Evolutionary conservation across 2,329 filamentous ascomycete genomes (phyloP), one percentile per base, ranked within the genome.

Genomic region (Monosporascus sp.): DNA sequence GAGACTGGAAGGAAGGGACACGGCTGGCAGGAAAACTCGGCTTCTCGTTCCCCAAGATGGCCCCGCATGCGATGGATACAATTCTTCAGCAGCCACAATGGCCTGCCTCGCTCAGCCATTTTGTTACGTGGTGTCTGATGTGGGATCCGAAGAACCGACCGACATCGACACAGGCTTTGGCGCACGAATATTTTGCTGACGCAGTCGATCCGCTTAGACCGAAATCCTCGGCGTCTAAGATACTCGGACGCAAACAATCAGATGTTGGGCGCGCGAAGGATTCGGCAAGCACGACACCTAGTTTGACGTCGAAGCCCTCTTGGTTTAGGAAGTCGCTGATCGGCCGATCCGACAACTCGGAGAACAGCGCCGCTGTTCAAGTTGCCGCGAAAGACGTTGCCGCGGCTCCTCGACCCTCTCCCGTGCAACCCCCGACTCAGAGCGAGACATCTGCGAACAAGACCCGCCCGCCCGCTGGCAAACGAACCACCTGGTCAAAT

Each of bases 1-100:
- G 94, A 65, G 94, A 99, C 62, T 99, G 94, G 94, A 90, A 91
- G 65, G 94, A 99, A 54, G 94, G 94, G 53, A 91, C 91, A 46
- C 83, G 90, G 56, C 78, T 99, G 54, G 94, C 94, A 52, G 90
- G 94, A 62, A 97, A 97, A 78, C 82, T 99, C 58, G 94, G 94
- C 52, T 99, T 99, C 71, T 97, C 94, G 0, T 99, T 99, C 74
- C 94, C 94, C 55, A 97, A 94, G 84, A 97, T 99, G 94, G 93
- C 94, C 22, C 94, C 94, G 49, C 94, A 97, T 70, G 84, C 93
- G 18, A 90, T 99, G 83, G 93, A 97, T 63, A 95, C 90, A 5
- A 94, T 97, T 60, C 79, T 99, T 7, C 90, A 90, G 66, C 70
- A 88, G 25, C 91, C 94, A 17, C 90, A 96, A 66, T 99, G 94